phyloP scores from a whole-genome alignment of 2,329 filamentous ascomycete genomes.

The Diaporthe ampelina region DNA sequence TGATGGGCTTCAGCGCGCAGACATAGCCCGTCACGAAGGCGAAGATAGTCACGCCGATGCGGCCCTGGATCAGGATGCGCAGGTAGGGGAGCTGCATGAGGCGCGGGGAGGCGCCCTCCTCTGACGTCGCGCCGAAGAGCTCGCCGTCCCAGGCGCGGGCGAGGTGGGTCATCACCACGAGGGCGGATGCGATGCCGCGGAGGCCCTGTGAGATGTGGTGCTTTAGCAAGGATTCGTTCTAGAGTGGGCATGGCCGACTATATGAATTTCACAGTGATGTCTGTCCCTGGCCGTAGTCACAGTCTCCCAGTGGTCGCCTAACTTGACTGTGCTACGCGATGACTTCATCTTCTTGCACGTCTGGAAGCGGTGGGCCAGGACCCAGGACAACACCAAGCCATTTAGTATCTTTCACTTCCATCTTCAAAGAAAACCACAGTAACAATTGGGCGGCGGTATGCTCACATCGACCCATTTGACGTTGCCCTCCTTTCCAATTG shows the following conservation, averaged over 20 bases:
- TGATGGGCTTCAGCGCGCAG: constrained; percentile 72
- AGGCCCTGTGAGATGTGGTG: constrained; percentile 58
- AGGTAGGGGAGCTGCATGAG: constrained; percentile 71
- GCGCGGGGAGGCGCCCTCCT: constrained; percentile 59
- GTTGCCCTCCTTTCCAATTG: constrained; percentile 61
- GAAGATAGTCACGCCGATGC: constrained; percentile 77
- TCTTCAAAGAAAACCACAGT: not conserved
- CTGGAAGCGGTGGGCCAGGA: not conserved
- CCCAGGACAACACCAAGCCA: not conserved
- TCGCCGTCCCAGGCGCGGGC: constrained; percentile 64
- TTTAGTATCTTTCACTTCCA: not conserved
- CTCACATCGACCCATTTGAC: constrained; percentile 74
- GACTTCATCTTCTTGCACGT: not conserved
- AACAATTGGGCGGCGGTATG: constrained; percentile 42
- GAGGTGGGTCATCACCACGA: constrained; percentile 69
- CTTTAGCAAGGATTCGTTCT: constrained; percentile 3
- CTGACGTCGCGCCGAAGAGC: constrained; percentile 62
- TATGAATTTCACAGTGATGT: not conserved
- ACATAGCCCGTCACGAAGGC: constrained; percentile 76
- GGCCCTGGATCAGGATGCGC: constrained; percentile 71
- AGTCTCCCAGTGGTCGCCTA: constrained; percentile 14
- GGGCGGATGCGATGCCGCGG: constrained; percentile 66
- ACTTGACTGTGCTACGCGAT: not conserved
- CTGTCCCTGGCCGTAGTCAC: not conserved
- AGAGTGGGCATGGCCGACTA: not conserved